Conservation (phyloP, 139 green algal species). For the Ettlia oleoabundans region DNA sequence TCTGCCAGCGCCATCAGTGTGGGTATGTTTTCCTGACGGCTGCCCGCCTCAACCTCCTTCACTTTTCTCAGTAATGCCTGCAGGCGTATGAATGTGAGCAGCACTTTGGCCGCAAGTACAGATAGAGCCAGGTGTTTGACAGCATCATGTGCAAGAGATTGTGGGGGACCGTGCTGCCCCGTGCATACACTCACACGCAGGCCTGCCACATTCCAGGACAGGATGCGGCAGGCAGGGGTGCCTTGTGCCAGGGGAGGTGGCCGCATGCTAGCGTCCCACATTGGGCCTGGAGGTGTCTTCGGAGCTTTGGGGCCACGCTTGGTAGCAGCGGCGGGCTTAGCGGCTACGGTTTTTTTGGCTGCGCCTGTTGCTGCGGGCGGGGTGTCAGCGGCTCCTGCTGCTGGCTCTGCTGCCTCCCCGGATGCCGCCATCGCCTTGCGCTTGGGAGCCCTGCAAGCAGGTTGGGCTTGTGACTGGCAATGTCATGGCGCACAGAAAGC, state of each 20-base stretch:
- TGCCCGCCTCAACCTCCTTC: slow-evolving; percentile 30
- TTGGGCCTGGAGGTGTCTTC: slow-evolving; percentile 6
- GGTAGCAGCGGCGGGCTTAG: slow-evolving; percentile 12
- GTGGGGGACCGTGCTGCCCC: no score
- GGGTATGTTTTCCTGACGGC: slow-evolving; percentile 5
- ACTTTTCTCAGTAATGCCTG: slow-evolving; percentile 72
- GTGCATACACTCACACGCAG: neutral
- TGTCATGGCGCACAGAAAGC: neutral
- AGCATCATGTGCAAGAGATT: neutral
- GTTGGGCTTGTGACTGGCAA: neutral
- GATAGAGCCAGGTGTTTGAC: neutral
- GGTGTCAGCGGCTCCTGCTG: neutral
- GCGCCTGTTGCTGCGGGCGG: neutral
- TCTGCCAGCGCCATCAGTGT: slow-evolving; percentile 51
- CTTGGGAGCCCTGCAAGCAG: neutral
- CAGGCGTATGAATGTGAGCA: slow-evolving; percentile 31
- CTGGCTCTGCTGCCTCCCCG: neutral
- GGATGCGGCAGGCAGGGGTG: slow-evolving; percentile 3
- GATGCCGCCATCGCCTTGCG: neutral
- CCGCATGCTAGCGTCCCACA: slow-evolving; percentile 21
- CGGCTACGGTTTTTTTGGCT: neutral
- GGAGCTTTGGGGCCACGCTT: no score
- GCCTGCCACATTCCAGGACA: slow-evolving; percentile 78
- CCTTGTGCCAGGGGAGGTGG: neutral
- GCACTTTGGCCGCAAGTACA: no score